Percentiles rank a stretch among this genome's conserved stretches.
Conservation (phyloP, 148 eudicot species). For the Agrostemma githago region DNA sequence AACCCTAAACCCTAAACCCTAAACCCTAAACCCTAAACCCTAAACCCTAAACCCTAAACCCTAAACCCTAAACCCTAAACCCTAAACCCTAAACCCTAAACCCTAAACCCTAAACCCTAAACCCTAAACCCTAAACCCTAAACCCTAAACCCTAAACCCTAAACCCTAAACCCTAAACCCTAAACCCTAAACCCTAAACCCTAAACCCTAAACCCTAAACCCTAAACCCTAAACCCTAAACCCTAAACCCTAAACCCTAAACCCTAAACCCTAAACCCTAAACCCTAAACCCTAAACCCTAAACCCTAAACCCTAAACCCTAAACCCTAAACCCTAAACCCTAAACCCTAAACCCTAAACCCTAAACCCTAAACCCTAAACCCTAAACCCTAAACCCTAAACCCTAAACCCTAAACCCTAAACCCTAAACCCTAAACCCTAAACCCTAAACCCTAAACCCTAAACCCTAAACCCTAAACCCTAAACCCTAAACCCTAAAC, state of each 20-base stretch:
- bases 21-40: not conserved
- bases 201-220: not conserved
- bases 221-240: constrained; percentile 14
- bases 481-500: constrained; percentile 2
- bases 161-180: constrained; percentile 1
- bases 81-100: not conserved
- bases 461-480: not conserved
- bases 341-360: constrained; percentile 11
- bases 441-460: constrained; percentile 2
- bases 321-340: constrained; percentile 21
- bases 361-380: constrained; percentile 11
- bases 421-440: constrained; percentile 10
- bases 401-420: constrained; percentile 9
- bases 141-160: constrained; percentile 12
- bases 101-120: constrained; percentile 7
- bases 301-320: not conserved
- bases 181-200: constrained; percentile 9
- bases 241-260: constrained; percentile 6
- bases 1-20: constrained; percentile 10
- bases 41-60: not conserved
- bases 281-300: not conserved
- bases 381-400: constrained; percentile 6
- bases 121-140: constrained; percentile 6
- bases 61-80: not conserved
- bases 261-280: not conserved